phyloP scores from a whole-genome alignment of 257 asterid species.

The Penstemon eatonii region DNA sequence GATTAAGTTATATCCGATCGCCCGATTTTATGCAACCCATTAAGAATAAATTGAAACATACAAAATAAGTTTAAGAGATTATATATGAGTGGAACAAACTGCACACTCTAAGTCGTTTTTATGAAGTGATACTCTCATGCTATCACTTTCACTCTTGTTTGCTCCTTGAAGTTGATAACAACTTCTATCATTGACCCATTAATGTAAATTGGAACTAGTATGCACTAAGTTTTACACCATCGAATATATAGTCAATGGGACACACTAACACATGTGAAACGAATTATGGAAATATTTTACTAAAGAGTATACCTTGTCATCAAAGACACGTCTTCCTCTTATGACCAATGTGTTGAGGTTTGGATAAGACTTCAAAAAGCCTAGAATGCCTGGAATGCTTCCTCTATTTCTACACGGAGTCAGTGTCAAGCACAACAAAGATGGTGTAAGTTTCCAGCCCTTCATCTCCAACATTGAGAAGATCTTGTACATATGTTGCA shows the following conservation, averaged over 20 bases:
- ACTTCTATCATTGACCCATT: too few relatives aligned
- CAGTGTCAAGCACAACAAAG: background rate
- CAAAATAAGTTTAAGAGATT: too few relatives aligned
- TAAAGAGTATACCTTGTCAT: background rate
- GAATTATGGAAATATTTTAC: background rate
- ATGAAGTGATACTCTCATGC: too few relatives aligned
- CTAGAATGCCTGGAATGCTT: constrained; percentile 10
- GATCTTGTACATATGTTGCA: background rate
- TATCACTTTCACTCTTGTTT: background rate
- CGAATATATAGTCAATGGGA: too few relatives aligned
- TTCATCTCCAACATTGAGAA: constrained; percentile 4
- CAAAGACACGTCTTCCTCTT: background rate
- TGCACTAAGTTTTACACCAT: background rate
- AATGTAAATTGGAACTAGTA: background rate
- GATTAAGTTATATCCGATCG: too few relatives aligned
- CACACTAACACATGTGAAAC: too few relatives aligned
- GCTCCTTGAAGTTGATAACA: background rate
- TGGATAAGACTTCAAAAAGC: constrained; percentile 29
- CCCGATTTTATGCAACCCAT: too few relatives aligned
- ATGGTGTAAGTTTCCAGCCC: constrained; percentile 24
- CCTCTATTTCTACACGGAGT: background rate
- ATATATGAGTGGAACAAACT: too few relatives aligned
- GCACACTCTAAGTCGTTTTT: too few relatives aligned
- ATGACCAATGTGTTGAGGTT: constrained; percentile 22
- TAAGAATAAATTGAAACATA: too few relatives aligned